Conservation (phyloP, 257 asterid genomes). For the Solanum pennellii region DNA sequence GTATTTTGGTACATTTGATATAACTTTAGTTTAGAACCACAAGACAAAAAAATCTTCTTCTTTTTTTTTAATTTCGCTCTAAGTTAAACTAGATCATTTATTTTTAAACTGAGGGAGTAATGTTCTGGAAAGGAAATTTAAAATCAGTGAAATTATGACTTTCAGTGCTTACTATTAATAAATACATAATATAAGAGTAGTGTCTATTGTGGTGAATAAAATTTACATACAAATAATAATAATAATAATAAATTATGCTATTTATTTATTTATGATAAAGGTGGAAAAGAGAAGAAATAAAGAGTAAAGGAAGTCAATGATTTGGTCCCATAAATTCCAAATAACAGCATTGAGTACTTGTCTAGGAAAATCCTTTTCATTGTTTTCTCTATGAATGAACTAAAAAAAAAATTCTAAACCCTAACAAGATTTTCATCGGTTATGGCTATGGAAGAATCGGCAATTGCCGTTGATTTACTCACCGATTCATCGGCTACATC, state of each 20-base stretch:
- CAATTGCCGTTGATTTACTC: background rate
- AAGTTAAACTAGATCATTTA: no score
- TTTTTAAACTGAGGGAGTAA: no score
- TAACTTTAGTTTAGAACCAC: no score
- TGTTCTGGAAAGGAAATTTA: no score
- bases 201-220: no score
- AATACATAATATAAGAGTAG: no score
- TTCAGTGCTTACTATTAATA: no score
- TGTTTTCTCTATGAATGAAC: background rate
- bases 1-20: no score
- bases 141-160: no score
- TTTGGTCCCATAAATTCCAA: background rate
- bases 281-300: background rate
- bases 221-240: background rate
- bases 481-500: background rate
- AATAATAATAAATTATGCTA: background rate
- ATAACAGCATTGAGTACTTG: background rate
- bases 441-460: background rate
- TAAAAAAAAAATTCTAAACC: background rate
- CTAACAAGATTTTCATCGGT: background rate
- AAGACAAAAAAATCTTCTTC: no score
- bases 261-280: background rate
- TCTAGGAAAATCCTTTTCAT: background rate
- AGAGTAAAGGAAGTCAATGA: background rate
- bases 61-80: no score